Evolutionary conservation across 2,329 filamentous ascomycete genomes (phyloP).

Genomic region (Colletotrichum cordylinicola): DNA sequence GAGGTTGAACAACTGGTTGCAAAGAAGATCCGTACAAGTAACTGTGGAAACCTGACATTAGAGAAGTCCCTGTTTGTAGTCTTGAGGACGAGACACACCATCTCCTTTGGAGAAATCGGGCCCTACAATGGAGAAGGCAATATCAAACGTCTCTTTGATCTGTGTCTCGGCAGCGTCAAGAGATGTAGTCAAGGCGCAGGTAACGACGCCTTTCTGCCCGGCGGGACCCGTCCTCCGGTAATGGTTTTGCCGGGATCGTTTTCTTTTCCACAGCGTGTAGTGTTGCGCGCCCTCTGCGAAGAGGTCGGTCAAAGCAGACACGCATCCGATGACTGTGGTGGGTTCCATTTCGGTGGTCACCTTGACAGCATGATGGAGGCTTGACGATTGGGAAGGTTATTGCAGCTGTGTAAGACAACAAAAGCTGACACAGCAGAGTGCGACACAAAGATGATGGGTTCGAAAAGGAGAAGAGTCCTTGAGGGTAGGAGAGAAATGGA

Average conservation of each 20-base stretch:
- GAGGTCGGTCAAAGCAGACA: conserved; percentile 21
- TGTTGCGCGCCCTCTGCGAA: conserved; percentile 23
- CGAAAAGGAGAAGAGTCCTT: neutral
- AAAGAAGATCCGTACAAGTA: conserved; percentile 32
- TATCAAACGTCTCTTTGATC: conserved; percentile 37
- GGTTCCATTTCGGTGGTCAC: conserved; percentile 23
- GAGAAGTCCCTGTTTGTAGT: conserved; percentile 22
- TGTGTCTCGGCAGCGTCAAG: conserved; percentile 34
- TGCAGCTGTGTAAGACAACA: neutral
- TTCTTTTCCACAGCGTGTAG: conserved; percentile 41
- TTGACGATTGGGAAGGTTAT: neutral
- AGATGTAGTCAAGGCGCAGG: conserved; percentile 40
- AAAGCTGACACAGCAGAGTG: neutral
- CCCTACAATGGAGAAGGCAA: conserved; percentile 38
- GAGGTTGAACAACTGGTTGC: conserved; percentile 30
- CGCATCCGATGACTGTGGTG: conserved; percentile 24
- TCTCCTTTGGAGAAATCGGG: conserved; percentile 39
- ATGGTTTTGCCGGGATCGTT: conserved; percentile 36
- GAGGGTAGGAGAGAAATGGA: neutral
- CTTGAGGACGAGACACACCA: conserved; percentile 27
- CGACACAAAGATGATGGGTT: neutral
- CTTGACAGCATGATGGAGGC: conserved; percentile 4
- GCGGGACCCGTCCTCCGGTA: conserved; percentile 28
- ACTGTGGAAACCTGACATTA: neutral
- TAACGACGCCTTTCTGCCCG: conserved; percentile 18